Conservation (phyloP, 176 grass and related monocot species). For the Musa troglodytarum region DNA sequence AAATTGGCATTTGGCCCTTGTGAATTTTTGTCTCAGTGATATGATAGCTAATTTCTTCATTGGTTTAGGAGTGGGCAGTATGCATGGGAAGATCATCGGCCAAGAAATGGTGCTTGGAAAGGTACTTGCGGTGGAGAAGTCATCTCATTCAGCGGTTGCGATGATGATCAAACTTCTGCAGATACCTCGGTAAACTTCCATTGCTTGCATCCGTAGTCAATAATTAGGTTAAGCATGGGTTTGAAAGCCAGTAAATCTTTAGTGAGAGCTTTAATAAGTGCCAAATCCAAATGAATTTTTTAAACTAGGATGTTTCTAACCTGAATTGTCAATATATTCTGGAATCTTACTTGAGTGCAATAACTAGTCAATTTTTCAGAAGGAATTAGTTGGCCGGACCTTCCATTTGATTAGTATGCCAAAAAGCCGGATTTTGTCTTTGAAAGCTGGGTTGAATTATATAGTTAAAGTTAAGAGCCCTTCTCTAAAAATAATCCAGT, state of each 20-base stretch:
- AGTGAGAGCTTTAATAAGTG: not conserved
- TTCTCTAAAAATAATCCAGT: too few relatives aligned
- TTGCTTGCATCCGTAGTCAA: constrained; percentile 15
- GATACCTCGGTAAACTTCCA: constrained; percentile 73
- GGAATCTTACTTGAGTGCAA: too few relatives aligned
- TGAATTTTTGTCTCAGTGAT: not conserved
- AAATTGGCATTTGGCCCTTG: not conserved
- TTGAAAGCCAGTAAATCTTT: not conserved
- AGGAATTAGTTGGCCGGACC: too few relatives aligned
- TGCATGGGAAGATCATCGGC: constrained; percentile 90
- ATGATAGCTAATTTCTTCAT: constrained; percentile 3
- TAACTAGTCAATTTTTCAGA: too few relatives aligned
- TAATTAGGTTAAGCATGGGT: not conserved
- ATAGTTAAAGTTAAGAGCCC: too few relatives aligned
- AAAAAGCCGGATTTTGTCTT: too few relatives aligned
- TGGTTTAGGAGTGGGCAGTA: constrained; percentile 63
- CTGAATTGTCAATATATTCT: too few relatives aligned
- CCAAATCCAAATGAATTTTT: not conserved
- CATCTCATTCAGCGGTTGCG: constrained; percentile 96
- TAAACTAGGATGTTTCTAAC: too few relatives aligned
- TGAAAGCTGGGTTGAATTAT: too few relatives aligned
- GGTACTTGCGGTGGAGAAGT: constrained; percentile 85
- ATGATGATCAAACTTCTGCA: constrained; percentile 89
- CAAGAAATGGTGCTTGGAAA: constrained; percentile 84
- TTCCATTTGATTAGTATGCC: too few relatives aligned